Evolutionary conservation across 2,329 filamentous ascomycete species (phyloP).

Genomic region (Clarireedia hainanense): DNA sequence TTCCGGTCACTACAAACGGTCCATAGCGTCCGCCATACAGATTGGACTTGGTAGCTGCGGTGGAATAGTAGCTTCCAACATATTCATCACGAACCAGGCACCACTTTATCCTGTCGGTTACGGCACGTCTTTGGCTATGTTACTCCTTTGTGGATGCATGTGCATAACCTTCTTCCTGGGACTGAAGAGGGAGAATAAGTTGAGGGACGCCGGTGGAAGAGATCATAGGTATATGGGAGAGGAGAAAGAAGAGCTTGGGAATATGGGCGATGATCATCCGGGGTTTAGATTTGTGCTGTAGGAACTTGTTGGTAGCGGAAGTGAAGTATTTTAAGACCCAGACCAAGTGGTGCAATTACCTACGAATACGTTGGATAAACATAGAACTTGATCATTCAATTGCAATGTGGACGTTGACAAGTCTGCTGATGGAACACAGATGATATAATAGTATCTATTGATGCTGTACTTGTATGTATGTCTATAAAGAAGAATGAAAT

Average conservation of each 20-base stretch:
- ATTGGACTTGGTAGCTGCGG: slow-evolving; percentile 12
- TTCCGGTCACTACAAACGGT: slow-evolving; percentile 14
- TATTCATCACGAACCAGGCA: background rate
- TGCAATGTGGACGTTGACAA: too few relatives aligned
- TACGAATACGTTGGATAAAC: too few relatives aligned
- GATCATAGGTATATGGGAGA: background rate
- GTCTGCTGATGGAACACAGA: too few relatives aligned
- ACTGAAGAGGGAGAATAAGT: slow-evolving; percentile 1
- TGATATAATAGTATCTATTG: too few relatives aligned
- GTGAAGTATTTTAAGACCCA: too few relatives aligned
- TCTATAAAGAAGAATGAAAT: too few relatives aligned
- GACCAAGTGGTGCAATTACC: too few relatives aligned
- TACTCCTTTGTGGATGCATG: background rate
- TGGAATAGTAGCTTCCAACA: slow-evolving; percentile 1
- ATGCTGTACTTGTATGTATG: too few relatives aligned
- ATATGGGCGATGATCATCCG: slow-evolving; percentile 7
- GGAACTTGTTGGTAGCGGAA: too few relatives aligned
- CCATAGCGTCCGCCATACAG: background rate
- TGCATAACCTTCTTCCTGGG: slow-evolving; percentile 3
- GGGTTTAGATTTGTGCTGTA: slow-evolving; percentile 1
- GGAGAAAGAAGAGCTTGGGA: background rate
- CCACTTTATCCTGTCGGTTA: background rate
- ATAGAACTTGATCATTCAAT: too few relatives aligned
- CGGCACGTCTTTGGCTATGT: background rate
- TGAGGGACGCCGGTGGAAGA: background rate